phyloP scores from a whole-genome alignment of 257 asterid species.

The Leonotis leonurus region DNA sequence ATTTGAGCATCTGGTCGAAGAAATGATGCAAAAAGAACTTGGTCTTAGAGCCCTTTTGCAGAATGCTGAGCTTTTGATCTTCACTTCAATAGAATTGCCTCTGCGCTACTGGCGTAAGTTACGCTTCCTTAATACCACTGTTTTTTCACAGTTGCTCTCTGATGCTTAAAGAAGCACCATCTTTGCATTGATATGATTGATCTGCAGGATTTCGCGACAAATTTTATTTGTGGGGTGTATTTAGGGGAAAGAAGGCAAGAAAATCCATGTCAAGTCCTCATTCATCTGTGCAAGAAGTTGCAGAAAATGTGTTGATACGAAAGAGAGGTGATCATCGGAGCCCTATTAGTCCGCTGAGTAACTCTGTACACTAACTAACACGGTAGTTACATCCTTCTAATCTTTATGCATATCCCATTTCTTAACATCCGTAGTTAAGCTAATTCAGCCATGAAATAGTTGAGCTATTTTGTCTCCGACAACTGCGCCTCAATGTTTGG shows the following conservation, averaged over 20 bases:
- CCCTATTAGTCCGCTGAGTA: conserved; percentile 20
- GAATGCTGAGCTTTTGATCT: conserved; percentile 78
- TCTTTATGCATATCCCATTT: no score
- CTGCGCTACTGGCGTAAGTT: conserved; percentile 62
- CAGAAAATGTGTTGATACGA: neutral
- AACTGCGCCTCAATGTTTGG: no score
- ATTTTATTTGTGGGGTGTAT: conserved; percentile 79
- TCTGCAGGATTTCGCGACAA: conserved; percentile 57
- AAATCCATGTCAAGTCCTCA: no score
- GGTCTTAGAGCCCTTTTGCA: conserved; percentile 47
- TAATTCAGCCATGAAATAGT: no score
- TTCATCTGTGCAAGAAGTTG: neutral
- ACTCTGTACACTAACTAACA: neutral
- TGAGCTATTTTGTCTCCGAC: neutral
- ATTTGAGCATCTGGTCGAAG: conserved; percentile 47
- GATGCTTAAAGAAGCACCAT: neutral
- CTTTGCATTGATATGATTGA: neutral
- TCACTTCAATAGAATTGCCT: conserved; percentile 64
- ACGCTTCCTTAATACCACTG: neutral
- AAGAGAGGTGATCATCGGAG: conserved; percentile 10
- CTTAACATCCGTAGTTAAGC: no score
- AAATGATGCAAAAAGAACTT: conserved; percentile 44
- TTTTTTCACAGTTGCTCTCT: neutral
- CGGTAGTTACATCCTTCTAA: no score
- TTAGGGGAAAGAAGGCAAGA: conserved; percentile 38